Conservation (phyloP, 768 basidiomycete genomes). For the Boletellus sp. region DNA sequence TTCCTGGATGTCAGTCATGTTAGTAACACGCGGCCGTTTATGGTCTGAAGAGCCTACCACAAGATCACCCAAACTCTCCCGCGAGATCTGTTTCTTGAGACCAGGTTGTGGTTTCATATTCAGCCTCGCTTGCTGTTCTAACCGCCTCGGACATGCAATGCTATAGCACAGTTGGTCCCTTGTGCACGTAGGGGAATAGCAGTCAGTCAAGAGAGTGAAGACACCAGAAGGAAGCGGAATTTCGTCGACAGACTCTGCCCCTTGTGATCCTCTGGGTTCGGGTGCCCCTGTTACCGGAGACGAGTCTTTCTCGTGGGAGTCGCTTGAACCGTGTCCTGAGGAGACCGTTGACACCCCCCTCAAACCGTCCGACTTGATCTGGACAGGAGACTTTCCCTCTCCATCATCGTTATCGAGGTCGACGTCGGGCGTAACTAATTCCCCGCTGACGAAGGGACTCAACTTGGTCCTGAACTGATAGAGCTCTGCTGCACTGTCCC, state of each 20-base stretch:
- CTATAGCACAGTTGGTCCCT: slow-evolving; percentile 94
- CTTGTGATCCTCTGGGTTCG: slow-evolving; percentile 32
- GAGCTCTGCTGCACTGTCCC: slow-evolving; percentile 84
- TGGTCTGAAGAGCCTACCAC: slow-evolving; percentile 45
- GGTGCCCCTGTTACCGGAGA: slow-evolving; percentile 24
- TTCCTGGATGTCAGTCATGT: slow-evolving; percentile 43
- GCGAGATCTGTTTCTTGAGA: slow-evolving; percentile 76
- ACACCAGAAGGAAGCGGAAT: slow-evolving; percentile 84
- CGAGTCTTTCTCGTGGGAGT: slow-evolving; percentile 34
- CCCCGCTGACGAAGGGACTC: slow-evolving; percentile 82
- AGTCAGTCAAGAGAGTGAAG: slow-evolving; percentile 94
- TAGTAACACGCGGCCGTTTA: slow-evolving; percentile 2
- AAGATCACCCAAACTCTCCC: slow-evolving; percentile 77
- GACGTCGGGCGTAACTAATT: slow-evolving; percentile 40
- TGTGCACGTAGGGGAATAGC: slow-evolving; percentile 97
- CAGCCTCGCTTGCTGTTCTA: slow-evolving; percentile 91
- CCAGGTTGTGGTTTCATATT: slow-evolving; percentile 95
- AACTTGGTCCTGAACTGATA: slow-evolving; percentile 90
- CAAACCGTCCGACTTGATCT: slow-evolving; percentile 15
- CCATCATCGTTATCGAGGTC: slow-evolving; percentile 37
- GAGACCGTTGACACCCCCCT: slow-evolving; percentile 25
- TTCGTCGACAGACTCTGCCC: slow-evolving; percentile 52
- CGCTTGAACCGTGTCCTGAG: slow-evolving; percentile 32
- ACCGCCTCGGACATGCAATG: slow-evolving; percentile 89
- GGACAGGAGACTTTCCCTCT: slow-evolving; percentile 28